Evolutionary conservation across 2,329 filamentous ascomycete genomes (phyloP).

Genomic region (Knoxdaviesia capensis): DNA sequence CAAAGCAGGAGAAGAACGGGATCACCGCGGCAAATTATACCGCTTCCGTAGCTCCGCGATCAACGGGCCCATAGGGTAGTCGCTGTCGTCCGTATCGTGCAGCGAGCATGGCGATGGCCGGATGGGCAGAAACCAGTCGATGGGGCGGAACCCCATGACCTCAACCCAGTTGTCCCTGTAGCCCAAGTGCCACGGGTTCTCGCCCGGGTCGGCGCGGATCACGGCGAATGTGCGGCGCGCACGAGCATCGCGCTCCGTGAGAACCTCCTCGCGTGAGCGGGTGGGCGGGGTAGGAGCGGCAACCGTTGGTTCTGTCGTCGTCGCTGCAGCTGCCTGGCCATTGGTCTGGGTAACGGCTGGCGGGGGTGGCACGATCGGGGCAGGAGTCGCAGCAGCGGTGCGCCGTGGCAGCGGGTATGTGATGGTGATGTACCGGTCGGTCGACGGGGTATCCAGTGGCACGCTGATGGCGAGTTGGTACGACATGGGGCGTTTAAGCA

Average conservation of each 20-base stretch:
- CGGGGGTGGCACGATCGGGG: conserved; percentile 1
- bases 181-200: conserved; percentile 76
- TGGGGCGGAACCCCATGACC: conserved; percentile 51
- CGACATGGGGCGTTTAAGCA: conserved; percentile 39
- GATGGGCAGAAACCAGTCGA: conserved; percentile 70
- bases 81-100: conserved; percentile 43
- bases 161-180: conserved; percentile 49
- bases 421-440: conserved; percentile 27
- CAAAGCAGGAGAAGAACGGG: neutral
- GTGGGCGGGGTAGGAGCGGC: conserved; percentile 2
- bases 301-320: conserved; percentile 4
- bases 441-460: conserved; percentile 23
- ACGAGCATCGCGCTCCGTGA: conserved; percentile 18
- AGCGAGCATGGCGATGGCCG: conserved; percentile 52
- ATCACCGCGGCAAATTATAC: conserved; percentile 11
- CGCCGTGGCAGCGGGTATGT: conserved; percentile 30
- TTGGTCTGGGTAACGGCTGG: conserved; percentile 8
- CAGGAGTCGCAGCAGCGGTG: neutral
- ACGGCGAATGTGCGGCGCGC: conserved; percentile 59
- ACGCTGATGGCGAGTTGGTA: conserved; percentile 60
- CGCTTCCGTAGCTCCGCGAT: conserved; percentile 33
- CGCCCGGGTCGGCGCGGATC: conserved; percentile 47
- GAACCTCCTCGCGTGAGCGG: conserved; percentile 2
- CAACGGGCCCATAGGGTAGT: conserved; percentile 46
- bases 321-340: conserved; percentile 5